These are phyloP conservation scores for Amoebophrya sp. DNA, from an alignment of 169 alveolate genomes.

Conservation along the genomic window DNA sequence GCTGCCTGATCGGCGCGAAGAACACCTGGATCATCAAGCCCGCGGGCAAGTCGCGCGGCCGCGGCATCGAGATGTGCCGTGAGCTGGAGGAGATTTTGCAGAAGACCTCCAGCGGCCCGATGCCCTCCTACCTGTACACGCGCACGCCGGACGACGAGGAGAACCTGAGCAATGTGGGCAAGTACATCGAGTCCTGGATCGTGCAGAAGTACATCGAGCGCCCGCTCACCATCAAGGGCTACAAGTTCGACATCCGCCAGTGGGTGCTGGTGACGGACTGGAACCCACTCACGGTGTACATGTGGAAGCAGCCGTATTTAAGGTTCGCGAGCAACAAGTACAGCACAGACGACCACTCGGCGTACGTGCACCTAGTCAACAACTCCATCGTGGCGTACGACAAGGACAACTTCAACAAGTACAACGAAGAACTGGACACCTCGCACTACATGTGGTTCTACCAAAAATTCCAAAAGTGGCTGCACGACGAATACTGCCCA, in stretches of 20 bases:
- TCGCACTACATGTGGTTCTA: background rate
- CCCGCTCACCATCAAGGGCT: constrained; percentile 40
- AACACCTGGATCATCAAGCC: background rate
- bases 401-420: background rate
- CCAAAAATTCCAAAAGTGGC: background rate
- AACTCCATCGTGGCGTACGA: background rate
- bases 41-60: background rate
- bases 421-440: background rate
- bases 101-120: background rate
- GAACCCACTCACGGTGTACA: constrained; percentile 46
- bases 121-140: background rate
- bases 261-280: constrained; percentile 68
- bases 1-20: background rate
- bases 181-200: constrained; percentile 14
- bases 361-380: background rate
- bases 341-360: background rate
- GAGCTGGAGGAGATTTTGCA: background rate
- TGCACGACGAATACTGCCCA: background rate
- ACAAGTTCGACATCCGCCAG: constrained; percentile 61
- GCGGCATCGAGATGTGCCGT: background rate
- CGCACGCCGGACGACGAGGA: background rate
- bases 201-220: constrained; percentile 54
- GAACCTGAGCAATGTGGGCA: background rate
- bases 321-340: background rate
- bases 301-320: background rate